Base-by-base conservation (phyloP, 73 alveolate species). In the Tetrahymena elliotti region DNA sequence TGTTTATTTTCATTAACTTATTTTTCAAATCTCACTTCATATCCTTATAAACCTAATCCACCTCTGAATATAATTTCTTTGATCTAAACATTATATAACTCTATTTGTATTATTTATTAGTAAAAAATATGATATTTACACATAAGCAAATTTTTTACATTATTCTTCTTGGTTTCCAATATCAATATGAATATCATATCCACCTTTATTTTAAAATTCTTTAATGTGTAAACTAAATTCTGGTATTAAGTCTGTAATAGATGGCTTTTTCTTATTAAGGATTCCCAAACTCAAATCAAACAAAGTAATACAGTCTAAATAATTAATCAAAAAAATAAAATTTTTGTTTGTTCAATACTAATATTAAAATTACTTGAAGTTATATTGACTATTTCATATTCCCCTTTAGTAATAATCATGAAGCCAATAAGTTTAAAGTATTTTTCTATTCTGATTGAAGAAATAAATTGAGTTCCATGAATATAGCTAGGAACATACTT, bases 401-500 rank as follows among this genome's bases (percentile, higher is more conserved):
- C 93, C 12, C 84, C 93, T 20, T 93, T 92, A 33, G 93, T 84
- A 6, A 94, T 54, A 88, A 94, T 84, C 96, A 94, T 94, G 38
- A 84, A 94, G 33, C 93, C 96, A 15, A 92, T 54, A 22, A 84
- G 68, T 35, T 94, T 94, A 92, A 94, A 94, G 35, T 52, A 52
- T 31, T 94, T 94, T 38, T 94, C 96, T 13, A 33, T 20, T 94
- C 96, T 84, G 92, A 94, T 94, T 20, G 96, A 94, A 35, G 95
- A 95, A 33, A 94, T 84, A 53, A 94, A 94, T 20, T 94, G 38
- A 27, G 96, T 92, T 39, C 96, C 96, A 52, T 94, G 96, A 13
- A 94, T 94, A 33, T 84, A 94, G 31, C 95, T 84, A 9, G 96
- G 96, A 4, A 94, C 96, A 88, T 94, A 94, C 52, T 47, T 47